Base-by-base conservation (phyloP, 176 grass and related monocot genomes). In the Juncus effusus region DNA sequence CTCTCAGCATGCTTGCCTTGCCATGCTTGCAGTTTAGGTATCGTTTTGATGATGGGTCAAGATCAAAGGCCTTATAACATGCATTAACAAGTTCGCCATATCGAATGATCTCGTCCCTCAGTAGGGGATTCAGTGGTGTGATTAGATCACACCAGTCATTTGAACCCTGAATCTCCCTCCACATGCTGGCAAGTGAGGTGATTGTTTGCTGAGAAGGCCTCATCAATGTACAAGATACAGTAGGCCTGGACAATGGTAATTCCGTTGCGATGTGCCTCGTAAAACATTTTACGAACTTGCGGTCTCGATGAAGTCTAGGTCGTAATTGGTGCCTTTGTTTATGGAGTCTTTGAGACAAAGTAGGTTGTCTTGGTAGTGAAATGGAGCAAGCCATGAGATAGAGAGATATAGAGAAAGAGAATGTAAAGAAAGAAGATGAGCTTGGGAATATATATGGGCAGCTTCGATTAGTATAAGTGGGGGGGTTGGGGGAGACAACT, bases 31-130 rank as follows among this genome's bases (percentile, higher is more conserved):
- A 87, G 62, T 61, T 87, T 0, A 84, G 84, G 72, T 87, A 61
- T 10, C 89, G 71, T 35, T 70, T 70, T 36, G 84, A 92, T 1
- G 81, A 8, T 3, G 75, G 65, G 45, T 92, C 84, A 0, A 92
- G 84, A 39, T 92, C 89, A 41, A 87, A 84, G 42, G 75, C 84
- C 56, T 79, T 84, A 67, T 92, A 92, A 81, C 84, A 87, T 6
- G 89, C 84, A 54, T 60, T 16, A 6, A 92, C 89, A 5, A 92
- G 73, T 69, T 84, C 81, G 49, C 75, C 89, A 61, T 92, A 92
- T n/a, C 89, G 74, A 16, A 85, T 76, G 56, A 92, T 71, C 84
- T 92, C 89, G 11, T 54, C 28, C 3, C 75, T 67, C 5, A 92
- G 42, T 5, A 84, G 16, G 3, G 84, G 77, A 62, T 85, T 73